Evolutionary conservation across 1,284 basidiomycete species (phyloP).

Genomic region (Leccinum solheimii): DNA sequence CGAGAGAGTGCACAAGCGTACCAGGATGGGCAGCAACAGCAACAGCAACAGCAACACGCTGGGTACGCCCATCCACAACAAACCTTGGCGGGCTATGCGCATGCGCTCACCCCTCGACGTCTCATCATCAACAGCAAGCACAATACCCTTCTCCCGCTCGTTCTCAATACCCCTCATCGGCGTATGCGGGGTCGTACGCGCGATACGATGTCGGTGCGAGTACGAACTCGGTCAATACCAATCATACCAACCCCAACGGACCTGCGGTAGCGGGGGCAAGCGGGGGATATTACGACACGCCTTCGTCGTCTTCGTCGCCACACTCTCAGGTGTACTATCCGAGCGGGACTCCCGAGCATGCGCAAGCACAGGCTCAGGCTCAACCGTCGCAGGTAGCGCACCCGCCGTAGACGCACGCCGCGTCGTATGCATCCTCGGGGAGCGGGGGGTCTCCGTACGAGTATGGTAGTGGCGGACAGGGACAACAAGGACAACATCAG

Average conservation of each 20-base stretch:
- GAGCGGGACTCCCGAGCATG: constrained; percentile 14
- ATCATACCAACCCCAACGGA: constrained; percentile 10
- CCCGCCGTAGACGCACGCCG: constrained; percentile 19
- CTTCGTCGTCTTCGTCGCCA: constrained; percentile 24
- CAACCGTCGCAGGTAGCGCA: constrained; percentile 24
- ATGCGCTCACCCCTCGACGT: constrained; percentile 28
- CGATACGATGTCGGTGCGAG: constrained; percentile 24
- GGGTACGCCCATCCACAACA: constrained; percentile 30
- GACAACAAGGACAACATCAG: constrained; percentile 7
- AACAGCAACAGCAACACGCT: constrained; percentile 10
- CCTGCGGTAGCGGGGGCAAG: constrained; percentile 9
- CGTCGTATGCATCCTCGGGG: constrained; percentile 27
- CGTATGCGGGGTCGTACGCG: constrained; percentile 28
- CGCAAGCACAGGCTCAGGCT: constrained; percentile 11
- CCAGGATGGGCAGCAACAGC: constrained; percentile 19
- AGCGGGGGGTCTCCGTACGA: constrained; percentile 30
- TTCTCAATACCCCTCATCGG: constrained; percentile 27
- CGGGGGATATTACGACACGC: constrained; percentile 30
- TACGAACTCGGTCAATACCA: constrained; percentile 14
- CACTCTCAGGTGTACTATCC: constrained; percentile 30
- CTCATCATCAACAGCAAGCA: constrained; percentile 35
- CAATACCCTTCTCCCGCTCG: constrained; percentile 30
- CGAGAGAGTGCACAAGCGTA: constrained; percentile 34
- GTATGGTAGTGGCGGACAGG: constrained; percentile 22
- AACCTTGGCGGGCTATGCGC: constrained; percentile 26